phyloP scores from a whole-genome alignment of 2,329 filamentous ascomycete species.

The Fusarium sp. region DNA sequence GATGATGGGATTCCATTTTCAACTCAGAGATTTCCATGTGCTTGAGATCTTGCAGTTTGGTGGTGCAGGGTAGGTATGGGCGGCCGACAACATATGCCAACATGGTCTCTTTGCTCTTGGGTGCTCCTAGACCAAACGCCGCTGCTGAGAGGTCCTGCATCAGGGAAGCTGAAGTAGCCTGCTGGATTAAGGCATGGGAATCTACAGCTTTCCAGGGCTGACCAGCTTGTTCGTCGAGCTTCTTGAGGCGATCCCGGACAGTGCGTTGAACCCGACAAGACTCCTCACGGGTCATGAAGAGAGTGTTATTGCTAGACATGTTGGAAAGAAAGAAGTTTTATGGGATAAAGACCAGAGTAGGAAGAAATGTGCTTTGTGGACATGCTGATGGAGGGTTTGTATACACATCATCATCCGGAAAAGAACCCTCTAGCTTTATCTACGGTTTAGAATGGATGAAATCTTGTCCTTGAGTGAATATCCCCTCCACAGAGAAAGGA shows the following conservation, averaged over 20 bases:
- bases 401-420: neutral
- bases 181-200: slow-evolving; percentile 29
- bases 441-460: neutral
- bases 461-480: neutral
- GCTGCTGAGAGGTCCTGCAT: slow-evolving; percentile 46
- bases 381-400: neutral
- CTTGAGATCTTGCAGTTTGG: slow-evolving; percentile 29
- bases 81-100: slow-evolving; percentile 43
- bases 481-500: neutral
- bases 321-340: neutral
- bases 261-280: slow-evolving; percentile 42
- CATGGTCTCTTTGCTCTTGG: slow-evolving; percentile 37
- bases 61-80: slow-evolving; percentile 41
- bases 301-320: slow-evolving; percentile 41
- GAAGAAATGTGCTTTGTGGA: neutral
- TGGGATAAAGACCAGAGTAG: neutral
- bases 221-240: slow-evolving; percentile 36
- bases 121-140: slow-evolving; percentile 23
- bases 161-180: slow-evolving; percentile 44
- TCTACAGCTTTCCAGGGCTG: slow-evolving; percentile 35
- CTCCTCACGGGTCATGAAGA: slow-evolving; percentile 47
- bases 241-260: slow-evolving; percentile 33
- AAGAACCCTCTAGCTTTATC: neutral
- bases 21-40: slow-evolving; percentile 42
- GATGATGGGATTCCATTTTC: slow-evolving; percentile 45